Evolutionary conservation across 1,284 basidiomycete species (phyloP).

Genomic region (Ustilago shanxiensis): DNA sequence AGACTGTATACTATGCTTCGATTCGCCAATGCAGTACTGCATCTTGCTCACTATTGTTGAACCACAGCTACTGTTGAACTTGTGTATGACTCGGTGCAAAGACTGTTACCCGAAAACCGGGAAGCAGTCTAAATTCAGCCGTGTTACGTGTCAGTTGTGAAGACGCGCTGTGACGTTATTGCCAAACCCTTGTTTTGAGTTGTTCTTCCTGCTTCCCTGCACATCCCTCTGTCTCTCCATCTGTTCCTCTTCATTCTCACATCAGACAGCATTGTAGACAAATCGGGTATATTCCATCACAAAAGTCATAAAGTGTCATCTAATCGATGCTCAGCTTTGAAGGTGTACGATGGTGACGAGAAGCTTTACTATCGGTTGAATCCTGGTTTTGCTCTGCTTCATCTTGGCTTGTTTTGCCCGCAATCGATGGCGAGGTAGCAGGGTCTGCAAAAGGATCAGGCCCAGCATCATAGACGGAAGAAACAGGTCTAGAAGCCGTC

Average conservation of each 20-base stretch:
- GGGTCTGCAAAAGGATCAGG: constrained; percentile 37
- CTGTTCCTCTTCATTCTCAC: background rate
- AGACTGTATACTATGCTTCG: too few species aligned
- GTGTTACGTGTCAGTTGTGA: background rate
- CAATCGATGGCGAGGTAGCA: background rate
- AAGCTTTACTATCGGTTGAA: constrained; percentile 7
- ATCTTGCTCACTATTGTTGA: too few species aligned
- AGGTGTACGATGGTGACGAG: constrained; percentile 21
- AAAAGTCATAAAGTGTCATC: background rate
- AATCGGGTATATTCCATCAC: constrained; percentile 14
- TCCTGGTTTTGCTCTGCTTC: background rate
- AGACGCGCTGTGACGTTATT: constrained; percentile 15
- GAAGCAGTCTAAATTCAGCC: too few species aligned
- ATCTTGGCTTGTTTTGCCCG: background rate
- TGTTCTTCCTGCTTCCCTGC: too few species aligned
- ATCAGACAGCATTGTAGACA: background rate
- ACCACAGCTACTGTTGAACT: too few species aligned
- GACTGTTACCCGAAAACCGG: too few species aligned
- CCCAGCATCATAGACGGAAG: constrained; percentile 34
- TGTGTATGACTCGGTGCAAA: too few species aligned
- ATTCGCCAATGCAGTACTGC: too few species aligned
- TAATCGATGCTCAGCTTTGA: constrained; percentile 38
- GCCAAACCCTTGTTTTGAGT: constrained; percentile 1
- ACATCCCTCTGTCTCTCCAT: background rate
- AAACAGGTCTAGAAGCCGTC: constrained; percentile 21